phyloP scores from a whole-genome alignment of 495 filamentous ascomycete species.

The Neurospora sp. region DNA sequence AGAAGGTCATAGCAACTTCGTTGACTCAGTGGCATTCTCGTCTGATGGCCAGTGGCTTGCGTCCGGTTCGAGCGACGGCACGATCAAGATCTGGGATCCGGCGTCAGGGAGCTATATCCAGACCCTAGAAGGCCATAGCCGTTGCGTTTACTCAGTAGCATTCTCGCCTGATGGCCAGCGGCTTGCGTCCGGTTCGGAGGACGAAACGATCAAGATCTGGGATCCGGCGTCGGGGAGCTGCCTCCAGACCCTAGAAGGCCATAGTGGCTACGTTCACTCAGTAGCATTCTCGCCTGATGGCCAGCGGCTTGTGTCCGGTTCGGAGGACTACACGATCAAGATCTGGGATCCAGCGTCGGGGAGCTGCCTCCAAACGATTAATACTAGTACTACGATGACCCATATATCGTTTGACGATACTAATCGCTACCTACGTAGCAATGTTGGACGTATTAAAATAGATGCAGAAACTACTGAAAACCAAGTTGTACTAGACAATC shows the following conservation, averaged over 20 bases:
- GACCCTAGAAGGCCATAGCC: no score
- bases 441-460: background rate
- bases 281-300: constrained; percentile 8
- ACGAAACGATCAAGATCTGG: no score
- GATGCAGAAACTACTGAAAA: background rate
- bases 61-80: constrained; percentile 77
- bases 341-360: constrained; percentile 7
- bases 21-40: constrained; percentile 3
- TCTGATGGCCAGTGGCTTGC: constrained; percentile 54
- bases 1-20: no score
- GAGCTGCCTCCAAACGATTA: background rate
- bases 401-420: background rate
- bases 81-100: constrained; percentile 86
- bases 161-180: no score
- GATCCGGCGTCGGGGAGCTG: no score
- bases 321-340: constrained; percentile 62
- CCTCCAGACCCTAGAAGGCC: constrained; percentile 33
- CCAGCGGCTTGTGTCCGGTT: constrained; percentile 75
- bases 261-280: constrained; percentile 23
- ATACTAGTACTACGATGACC: background rate
- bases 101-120: constrained; percentile 35
- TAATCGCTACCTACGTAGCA: background rate
- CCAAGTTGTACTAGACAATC: constrained; percentile 1
- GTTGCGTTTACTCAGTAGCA: no score
- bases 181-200: no score